A percentile compares a stretch with the other conserved stretches of the same genome.
These are phyloP conservation scores for Yarrowia yakushimensis DNA, from an alignment of 805 yeast genomes.

Conservation along the genomic window DNA sequence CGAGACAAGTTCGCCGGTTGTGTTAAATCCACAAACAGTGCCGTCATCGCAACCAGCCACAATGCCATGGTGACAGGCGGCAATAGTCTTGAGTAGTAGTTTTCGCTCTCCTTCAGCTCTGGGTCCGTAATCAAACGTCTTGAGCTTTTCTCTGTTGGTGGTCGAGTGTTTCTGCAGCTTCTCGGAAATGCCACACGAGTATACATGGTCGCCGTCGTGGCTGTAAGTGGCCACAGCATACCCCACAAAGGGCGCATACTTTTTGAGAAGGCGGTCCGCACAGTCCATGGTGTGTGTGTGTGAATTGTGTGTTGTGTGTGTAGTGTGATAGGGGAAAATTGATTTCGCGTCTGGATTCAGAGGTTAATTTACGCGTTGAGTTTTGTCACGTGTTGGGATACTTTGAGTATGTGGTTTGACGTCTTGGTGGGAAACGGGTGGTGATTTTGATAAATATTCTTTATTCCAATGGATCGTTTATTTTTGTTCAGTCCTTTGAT, in stretches of 20 bases:
- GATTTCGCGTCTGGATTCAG: constrained; percentile 10
- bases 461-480: too few relatives aligned
- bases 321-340: neutral
- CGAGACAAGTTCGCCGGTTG: neutral
- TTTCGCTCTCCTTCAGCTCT: neutral
- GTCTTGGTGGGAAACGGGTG: neutral
- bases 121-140: neutral
- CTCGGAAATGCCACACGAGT: constrained; percentile 12
- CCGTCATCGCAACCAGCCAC: constrained; percentile 11
- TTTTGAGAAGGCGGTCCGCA: neutral
- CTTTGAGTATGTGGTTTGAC: neutral
- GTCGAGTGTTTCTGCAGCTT: constrained; percentile 1
- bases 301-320: neutral
- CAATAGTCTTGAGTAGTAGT: neutral
- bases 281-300: neutral
- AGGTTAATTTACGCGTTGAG: constrained; percentile 6
- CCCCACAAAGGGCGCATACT: constrained; percentile 20
- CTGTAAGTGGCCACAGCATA: constrained; percentile 7
- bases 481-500: too few relatives aligned
- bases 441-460: too few relatives aligned
- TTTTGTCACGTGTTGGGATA: constrained; percentile 1
- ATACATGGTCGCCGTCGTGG: neutral
- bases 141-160: neutral
- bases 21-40: neutral
- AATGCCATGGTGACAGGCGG: neutral